Evolutionary conservation across 768 basidiomycete genomes (phyloP), one percentile per base, ranked within the genome.

Genomic region (Suillus plorans): DNA sequence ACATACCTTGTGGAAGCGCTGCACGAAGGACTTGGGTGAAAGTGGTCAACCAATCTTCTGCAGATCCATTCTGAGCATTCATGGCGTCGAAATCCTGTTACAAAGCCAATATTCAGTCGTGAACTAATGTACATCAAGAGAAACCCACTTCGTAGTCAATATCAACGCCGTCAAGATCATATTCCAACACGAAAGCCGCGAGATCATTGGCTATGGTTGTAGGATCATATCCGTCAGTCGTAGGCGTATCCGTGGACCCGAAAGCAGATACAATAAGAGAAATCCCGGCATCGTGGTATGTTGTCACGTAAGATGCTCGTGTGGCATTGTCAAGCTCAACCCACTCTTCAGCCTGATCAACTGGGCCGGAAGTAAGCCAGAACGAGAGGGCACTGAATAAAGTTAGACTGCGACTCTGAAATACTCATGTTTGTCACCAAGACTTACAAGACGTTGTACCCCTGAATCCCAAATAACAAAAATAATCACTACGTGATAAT

Each of bases 81-180:
- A 89, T 82, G 0, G 89, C 88, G 67, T 78, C 75, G 69, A 90
- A 89, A 68, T 90, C 89, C 85, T 89, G 63, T 25, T 25, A 37
- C 62, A 52, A 56, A 41, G 59, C 61, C 9, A 52, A 25, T n/a
- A 22, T 64, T 49, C n/a, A 58, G 37, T 57, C n/a, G 37, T 20
- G 25, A 18, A 50, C 9, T 34, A 44, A 63, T 59, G 63, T 18
- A 56, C 49, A 9, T 25, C 14, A 20, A 58, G 50, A 52, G 60
- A 49, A 47, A 60, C 63, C 20, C 42, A 81, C 82, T 78, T 88
- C 89, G 69, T 90, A 91, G 73, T 91, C 89, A 42, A 92, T 86
- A 71, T 91, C 89, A 31, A 90, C 84, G 57, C 90, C 90, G 68
- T 91, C 89, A 20, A 91, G 76, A 57, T 79, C 74, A 64, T 81